A percentile compares a stretch with the other conserved stretches of the same genome.
Conservation (phyloP, 2,329 filamentous ascomycete species). For the Sclerotinia nivalis region DNA sequence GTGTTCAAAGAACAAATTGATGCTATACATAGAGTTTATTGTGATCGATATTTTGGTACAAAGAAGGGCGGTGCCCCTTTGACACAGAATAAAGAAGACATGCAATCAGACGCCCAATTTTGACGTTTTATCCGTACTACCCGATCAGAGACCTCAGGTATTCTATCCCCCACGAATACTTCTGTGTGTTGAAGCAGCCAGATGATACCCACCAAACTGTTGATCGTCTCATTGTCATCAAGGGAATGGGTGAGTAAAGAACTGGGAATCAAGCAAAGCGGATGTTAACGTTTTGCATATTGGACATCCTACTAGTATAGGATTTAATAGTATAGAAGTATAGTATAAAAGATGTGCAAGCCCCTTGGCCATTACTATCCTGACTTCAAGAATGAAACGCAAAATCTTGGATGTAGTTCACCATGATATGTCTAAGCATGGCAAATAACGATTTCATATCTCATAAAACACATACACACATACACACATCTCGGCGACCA, state of each 20-base stretch:
- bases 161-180: background rate
- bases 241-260: background rate
- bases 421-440: background rate
- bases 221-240: background rate
- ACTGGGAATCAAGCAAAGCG: background rate
- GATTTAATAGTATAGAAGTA: background rate
- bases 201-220: background rate
- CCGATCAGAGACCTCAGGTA: background rate
- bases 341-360: background rate
- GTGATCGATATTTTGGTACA: background rate
- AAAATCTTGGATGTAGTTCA: too few species aligned
- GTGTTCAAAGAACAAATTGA: background rate
- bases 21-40: background rate
- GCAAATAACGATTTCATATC: background rate
- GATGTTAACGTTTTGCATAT: too few species aligned
- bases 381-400: slow-evolving; percentile 1
- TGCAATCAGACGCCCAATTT: background rate
- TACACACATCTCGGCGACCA: background rate
- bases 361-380: background rate
- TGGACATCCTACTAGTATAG: background rate
- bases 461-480: background rate
- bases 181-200: background rate
- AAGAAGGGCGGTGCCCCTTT: background rate
- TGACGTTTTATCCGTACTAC: background rate
- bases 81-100: background rate